Percentiles rank a stretch among this genome's conserved stretches.
Evolutionary conservation across 148 eudicot species (phyloP).

Genomic region (Vaccinium vitisidaea): DNA sequence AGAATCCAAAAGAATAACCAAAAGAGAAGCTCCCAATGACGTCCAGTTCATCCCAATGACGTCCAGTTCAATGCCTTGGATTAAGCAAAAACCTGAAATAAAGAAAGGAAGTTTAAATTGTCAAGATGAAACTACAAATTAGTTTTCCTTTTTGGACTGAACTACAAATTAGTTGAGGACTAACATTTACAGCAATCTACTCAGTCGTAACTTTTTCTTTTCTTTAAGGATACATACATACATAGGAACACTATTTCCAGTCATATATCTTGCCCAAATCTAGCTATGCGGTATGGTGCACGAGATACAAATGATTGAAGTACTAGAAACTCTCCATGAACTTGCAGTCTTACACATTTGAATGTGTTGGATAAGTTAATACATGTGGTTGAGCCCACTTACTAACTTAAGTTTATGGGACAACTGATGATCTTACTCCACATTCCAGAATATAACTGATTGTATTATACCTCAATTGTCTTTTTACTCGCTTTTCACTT

Average conservation of each 20-base stretch:
- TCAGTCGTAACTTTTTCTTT: not conserved
- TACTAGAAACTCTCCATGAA: no score
- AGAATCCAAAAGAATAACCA: not conserved
- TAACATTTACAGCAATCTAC: not conserved
- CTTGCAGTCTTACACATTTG: not conserved
- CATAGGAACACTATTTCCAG: no score
- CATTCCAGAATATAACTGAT: not conserved
- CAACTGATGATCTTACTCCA: not conserved
- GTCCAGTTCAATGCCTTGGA: not conserved
- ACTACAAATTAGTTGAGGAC: not conserved
- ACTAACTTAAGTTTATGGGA: not conserved
- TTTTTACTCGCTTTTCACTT: not conserved
- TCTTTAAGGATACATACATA: not conserved
- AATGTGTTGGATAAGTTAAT: not conserved
- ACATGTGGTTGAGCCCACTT: not conserved
- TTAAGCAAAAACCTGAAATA: slow-evolving; percentile 6
- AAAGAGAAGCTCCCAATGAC: not conserved
- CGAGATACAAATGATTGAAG: no score
- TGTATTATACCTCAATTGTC: not conserved
- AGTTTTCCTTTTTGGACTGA: no score
- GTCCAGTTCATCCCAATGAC: no score
- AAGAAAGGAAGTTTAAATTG: not conserved
- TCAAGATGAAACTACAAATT: not conserved
- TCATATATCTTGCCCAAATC: no score
- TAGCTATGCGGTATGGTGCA: no score